Evolutionary conservation across 495 filamentous ascomycete species (phyloP), one percentile per base, ranked within the genome.

Genomic region (Penicillium macrosclerotiorum): DNA sequence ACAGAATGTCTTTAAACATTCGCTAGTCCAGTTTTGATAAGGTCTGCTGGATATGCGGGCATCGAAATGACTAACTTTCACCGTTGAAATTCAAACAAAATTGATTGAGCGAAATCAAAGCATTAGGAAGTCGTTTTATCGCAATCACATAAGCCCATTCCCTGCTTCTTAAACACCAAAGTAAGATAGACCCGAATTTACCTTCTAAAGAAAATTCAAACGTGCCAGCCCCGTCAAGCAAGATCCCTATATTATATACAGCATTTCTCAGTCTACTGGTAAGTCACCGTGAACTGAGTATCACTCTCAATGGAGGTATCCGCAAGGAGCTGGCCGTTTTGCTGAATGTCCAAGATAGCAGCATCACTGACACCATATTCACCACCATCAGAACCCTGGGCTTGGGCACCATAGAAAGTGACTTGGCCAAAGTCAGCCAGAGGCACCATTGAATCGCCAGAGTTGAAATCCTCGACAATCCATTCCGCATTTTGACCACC

Each of bases 391-490:
- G 57, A 60, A 19, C 65, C 66, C 42, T 59, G 27, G 3, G 73
- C 68, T 34, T 69, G 63, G 3, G 62, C 65, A 23, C 71, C 69
- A 8, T 64, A 73, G 46, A 83, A 83, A 16, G 50, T 60, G 5
- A 83, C 67, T 3, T 56, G 62, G 29, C 71, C 71, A 53, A 82
- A 83, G 55, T 82, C 63, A 12, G 70, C 78, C 50, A 85, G 65
- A 4, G 71, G 64, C 0, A 84, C 79, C 45, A 75, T 63, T 7
- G 42, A 12, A 37, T 56, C 59, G 17, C 74, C 73, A 2, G 64
- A 55, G 42, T 76, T 67, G 51, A 78, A 84, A 43, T 84, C 81
- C 67, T 85, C 81, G 20, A 85, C 77, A 42, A 85, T 83, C 81
- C 80, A 85, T 45, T 85, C 81, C 11, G 76, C 81, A 51, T 84